phyloP scores from a whole-genome alignment of 495 filamentous ascomycete species.

The Aspergillus ellipticus region DNA sequence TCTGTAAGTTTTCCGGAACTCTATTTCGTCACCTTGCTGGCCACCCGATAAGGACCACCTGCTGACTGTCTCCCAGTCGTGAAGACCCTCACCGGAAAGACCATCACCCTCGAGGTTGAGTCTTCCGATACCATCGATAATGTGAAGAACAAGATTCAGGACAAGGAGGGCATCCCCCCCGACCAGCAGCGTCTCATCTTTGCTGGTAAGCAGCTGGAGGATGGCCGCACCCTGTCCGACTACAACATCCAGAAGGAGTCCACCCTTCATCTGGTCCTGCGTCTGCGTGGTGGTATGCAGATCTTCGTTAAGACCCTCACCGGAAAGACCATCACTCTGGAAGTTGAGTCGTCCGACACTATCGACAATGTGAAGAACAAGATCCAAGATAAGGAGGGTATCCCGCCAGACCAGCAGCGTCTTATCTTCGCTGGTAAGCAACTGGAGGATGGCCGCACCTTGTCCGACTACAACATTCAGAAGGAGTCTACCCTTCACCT shows the following conservation, averaged over 20 bases:
- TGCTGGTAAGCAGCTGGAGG: conserved; percentile 69
- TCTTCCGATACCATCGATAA: conserved; percentile 96
- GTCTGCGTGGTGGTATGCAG: conserved; percentile 73
- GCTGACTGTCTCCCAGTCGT: conserved; percentile 51
- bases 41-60: conserved; percentile 10
- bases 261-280: conserved; percentile 65
- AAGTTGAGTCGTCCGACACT: conserved; percentile 78
- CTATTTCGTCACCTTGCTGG: conserved; percentile 11
- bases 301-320: conserved; percentile 72
- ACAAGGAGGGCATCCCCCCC: conserved; percentile 75
- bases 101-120: conserved; percentile 97
- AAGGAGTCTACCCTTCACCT: conserved; percentile 98
- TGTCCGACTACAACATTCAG: conserved; percentile 98
- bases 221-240: conserved; percentile 66
- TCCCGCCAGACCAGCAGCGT: conserved; percentile 90
- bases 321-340: conserved; percentile 68
- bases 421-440: conserved; percentile 98
- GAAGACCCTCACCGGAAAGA: conserved; percentile 93
- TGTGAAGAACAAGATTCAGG: conserved; percentile 78
- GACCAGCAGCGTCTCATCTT: conserved; percentile 76
- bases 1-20: conserved; percentile 57
- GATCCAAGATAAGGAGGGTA: conserved; percentile 98
- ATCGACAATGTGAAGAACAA: conserved; percentile 99
- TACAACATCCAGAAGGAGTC: conserved; percentile 75
- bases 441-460: conserved; percentile 84